A percentile compares a stretch with the other conserved stretches of the same genome.
Evolutionary conservation across 345 rosid species (phyloP).

Genomic region (Excoecaria cochinchinensis): DNA sequence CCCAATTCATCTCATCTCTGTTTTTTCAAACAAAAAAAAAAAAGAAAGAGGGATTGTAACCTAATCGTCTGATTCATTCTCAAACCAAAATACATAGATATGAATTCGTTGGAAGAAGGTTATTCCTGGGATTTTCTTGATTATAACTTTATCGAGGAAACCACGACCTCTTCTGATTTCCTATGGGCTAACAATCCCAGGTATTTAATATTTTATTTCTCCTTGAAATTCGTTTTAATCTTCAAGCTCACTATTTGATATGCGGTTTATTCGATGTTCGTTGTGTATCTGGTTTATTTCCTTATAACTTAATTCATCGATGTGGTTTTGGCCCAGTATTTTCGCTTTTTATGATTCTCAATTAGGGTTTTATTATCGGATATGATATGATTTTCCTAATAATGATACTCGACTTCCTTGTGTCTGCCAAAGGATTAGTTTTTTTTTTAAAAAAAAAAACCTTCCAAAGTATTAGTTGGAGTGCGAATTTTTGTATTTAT

Average conservation of each 20-base stretch:
- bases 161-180: slow-evolving; percentile 20
- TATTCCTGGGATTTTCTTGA: slow-evolving; percentile 26
- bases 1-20: not conserved
- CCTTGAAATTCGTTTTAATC: not conserved
- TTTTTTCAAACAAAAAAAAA: no score
- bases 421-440: not conserved
- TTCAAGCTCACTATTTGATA: not conserved
- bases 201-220: not conserved
- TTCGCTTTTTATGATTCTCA: not conserved
- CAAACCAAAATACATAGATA: not conserved
- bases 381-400: not conserved
- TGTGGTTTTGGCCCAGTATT: not conserved
- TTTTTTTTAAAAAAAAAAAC: no score
- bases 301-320: not conserved
- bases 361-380: slow-evolving; percentile 5
- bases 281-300: not conserved
- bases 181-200: slow-evolving; percentile 13
- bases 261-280: not conserved
- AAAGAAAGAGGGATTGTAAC: no score
- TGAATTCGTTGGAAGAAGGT: slow-evolving; percentile 20
- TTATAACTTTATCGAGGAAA: slow-evolving; percentile 17
- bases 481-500: not conserved
- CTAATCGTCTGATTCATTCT: not conserved
- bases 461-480: not conserved
- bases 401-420: not conserved